Evolutionary conservation across 768 basidiomycete species (phyloP), one percentile per base, ranked within the genome.

Genomic region (Russula sp.): DNA sequence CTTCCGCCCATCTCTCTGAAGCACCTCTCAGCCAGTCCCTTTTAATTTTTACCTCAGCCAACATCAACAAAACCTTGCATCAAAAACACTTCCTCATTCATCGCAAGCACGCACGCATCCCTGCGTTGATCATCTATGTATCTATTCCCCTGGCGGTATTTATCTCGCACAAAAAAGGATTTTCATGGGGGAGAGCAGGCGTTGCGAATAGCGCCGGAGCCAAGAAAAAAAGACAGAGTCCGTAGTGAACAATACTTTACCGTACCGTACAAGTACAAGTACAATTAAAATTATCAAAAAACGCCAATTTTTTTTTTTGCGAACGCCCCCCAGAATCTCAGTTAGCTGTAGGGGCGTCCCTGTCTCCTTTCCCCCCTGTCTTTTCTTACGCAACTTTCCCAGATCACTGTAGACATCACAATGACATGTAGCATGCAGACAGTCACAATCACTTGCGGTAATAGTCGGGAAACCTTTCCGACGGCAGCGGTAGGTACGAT

Each of bases 141-240:
- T 64, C 63, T 64, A 64, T 64, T 56, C 59, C 63, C 58, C 40
- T 55, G 63, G 54, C 34, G 63, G 54, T 60, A 64, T 64, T 60
- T 64, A 64, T 64, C 49, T 64, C 54, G 63, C 63, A 64, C 58
- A 48, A 60, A 59, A 62, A 54, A 54, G 57, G 55, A 59, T 44
- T 34, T 54, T 42, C 52, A 47, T 45, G 22, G 22, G 22, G 44
- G 45, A 51, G 45, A 57, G 20, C 51, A 63, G 50, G 44, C 42
- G 13, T 47, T 47, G 35, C 45, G 27, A 20, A 27, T 22, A 39
- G 32, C 56, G 44, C 56, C 45, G 31, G 45, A 54, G 22, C 34
- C 16, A 57, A 52, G 34, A 53, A 40, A 61, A 61, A 39, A 54
- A 47, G 47, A 2, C 47, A 2, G 22, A 16, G 59, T 53, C 22